These are phyloP conservation scores for Aristolochia contorta DNA, from an alignment of 164 flowering plant genomes.

Conservation along the genomic window DNA sequence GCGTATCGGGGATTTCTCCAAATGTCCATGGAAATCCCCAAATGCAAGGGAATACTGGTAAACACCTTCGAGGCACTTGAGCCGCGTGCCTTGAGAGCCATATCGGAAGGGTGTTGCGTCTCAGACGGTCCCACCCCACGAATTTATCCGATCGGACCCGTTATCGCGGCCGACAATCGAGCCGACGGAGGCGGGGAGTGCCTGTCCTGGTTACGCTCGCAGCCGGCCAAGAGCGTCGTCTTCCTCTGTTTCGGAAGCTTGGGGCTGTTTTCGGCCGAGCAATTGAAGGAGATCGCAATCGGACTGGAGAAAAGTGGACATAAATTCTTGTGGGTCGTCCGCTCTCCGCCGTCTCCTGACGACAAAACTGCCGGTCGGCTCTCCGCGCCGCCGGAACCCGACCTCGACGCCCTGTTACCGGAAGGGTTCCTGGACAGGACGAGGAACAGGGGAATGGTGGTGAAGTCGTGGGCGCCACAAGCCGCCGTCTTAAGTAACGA, in stretches of 20 bases:
- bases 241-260: constrained; percentile 39
- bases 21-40: not conserved
- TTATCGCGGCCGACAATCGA: constrained; percentile 12
- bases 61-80: constrained; percentile 27
- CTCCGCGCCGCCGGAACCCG: constrained; percentile 15
- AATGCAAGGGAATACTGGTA: constrained; percentile 19
- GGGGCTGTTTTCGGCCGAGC: constrained; percentile 23
- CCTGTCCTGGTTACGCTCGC: constrained; percentile 35
- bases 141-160: constrained; percentile 18
- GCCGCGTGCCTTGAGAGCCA: constrained; percentile 10
- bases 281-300: constrained; percentile 25
- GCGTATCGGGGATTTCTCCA: constrained; percentile 17
- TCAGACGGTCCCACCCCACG: constrained; percentile 10
- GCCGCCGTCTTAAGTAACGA: no score
- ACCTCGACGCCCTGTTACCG: constrained; percentile 20
- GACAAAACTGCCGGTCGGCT: no score
- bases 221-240: constrained; percentile 32
- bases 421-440: constrained; percentile 30
- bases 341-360: no score
- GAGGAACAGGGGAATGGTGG: constrained; percentile 24
- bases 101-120: constrained; percentile 7
- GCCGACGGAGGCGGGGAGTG: not conserved
- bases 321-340: constrained; percentile 35
- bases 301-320: constrained; percentile 34
- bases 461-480: constrained; percentile 35